Percentiles rank a stretch among this genome's conserved stretches.
Conservation (phyloP, 371 early-diverging fungal species). For the Capniomyces stellatus region DNA sequence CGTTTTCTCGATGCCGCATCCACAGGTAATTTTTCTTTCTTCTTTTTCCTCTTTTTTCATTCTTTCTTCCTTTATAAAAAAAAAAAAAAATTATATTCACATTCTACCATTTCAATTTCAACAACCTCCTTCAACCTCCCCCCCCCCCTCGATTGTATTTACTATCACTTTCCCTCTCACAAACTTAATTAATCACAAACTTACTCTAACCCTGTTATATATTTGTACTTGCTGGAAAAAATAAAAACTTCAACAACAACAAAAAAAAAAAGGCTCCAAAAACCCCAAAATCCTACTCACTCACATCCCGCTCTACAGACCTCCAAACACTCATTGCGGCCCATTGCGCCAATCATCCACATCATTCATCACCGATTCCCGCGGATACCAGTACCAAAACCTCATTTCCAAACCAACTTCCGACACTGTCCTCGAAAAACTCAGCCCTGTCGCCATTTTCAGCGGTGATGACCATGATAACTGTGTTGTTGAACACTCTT, state of each 20-base stretch:
- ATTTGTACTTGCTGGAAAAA: not conserved
- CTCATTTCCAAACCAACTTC: slow-evolving; percentile 37
- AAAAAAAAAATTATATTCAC: too few relatives aligned
- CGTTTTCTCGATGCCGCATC: too few relatives aligned
- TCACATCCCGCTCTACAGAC: slow-evolving; percentile 64
- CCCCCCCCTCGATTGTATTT: too few relatives aligned
- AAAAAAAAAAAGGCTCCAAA: slow-evolving; percentile 14
- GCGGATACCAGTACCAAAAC: slow-evolving; percentile 68
- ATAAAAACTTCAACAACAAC: not conserved
- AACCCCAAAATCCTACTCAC: slow-evolving; percentile 38
- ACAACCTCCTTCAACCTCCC: too few relatives aligned
- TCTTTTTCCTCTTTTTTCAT: too few relatives aligned
- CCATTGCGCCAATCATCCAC: slow-evolving; percentile 28
- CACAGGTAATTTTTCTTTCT: too few relatives aligned
- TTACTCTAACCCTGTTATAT: slow-evolving; percentile 7
- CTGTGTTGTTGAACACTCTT: slow-evolving; percentile 41
- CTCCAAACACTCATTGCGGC: slow-evolving; percentile 45
- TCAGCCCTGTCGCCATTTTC: slow-evolving; percentile 51
- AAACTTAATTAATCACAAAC: too few relatives aligned
- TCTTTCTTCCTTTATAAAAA: too few relatives aligned
- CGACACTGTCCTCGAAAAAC: slow-evolving; percentile 29
- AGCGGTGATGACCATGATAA: slow-evolving; percentile 90
- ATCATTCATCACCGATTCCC: slow-evolving; percentile 4
- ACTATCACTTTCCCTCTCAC: too few relatives aligned
- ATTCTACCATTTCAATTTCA: too few relatives aligned